Evolutionary conservation across 2,329 filamentous ascomycete genomes (phyloP).

Genomic region (Neurospora sp.): DNA sequence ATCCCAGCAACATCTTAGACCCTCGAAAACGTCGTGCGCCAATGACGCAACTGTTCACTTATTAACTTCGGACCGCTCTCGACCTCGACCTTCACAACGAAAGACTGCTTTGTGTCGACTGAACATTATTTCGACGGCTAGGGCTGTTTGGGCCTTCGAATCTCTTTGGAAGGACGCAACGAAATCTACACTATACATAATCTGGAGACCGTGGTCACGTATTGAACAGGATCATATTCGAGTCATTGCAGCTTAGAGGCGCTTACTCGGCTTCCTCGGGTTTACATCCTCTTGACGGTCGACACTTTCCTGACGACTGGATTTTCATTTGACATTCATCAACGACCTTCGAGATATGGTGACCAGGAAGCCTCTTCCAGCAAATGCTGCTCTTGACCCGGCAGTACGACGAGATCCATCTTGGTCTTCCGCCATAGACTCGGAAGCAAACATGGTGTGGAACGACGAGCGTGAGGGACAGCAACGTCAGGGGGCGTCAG

Average conservation of each 20-base stretch:
- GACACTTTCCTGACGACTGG: background rate
- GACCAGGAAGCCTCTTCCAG: slow-evolving; percentile 29
- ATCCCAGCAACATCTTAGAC: background rate
- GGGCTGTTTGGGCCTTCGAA: background rate
- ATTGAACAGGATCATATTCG: background rate
- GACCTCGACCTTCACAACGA: background rate
- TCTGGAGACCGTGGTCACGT: background rate
- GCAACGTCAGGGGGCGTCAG: slow-evolving; percentile 1
- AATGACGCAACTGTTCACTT: slow-evolving; percentile 10
- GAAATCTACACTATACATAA: background rate
- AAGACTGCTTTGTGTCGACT: background rate
- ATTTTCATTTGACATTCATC: background rate
- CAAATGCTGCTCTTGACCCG: slow-evolving; percentile 19
- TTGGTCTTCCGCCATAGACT: slow-evolving; percentile 23
- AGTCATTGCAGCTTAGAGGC: background rate
- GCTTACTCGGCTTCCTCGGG: background rate
- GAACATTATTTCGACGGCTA: background rate
- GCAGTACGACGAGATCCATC: slow-evolving; percentile 20
- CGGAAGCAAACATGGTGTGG: slow-evolving; percentile 25
- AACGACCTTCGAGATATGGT: slow-evolving; percentile 25
- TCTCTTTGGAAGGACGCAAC: background rate
- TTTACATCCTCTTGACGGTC: background rate
- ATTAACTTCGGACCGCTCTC: background rate
- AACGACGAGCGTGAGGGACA: slow-evolving; percentile 10
- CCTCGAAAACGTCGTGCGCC: background rate